Evolutionary conservation across 2,329 filamentous ascomycete genomes (phyloP).

Genomic region (Ophiostoma australiae): DNA sequence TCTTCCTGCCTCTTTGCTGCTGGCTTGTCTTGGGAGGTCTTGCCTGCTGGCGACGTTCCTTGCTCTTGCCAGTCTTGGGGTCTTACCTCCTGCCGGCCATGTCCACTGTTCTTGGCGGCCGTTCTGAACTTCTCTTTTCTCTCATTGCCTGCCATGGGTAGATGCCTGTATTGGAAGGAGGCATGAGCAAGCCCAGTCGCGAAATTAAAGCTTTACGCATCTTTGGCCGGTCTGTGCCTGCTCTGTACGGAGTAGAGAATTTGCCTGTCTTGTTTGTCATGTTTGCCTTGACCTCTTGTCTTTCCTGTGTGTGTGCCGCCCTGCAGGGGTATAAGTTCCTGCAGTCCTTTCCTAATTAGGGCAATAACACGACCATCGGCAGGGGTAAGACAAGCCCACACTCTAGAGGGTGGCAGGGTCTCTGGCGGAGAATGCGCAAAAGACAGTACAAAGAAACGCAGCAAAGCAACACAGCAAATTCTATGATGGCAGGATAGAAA

Average conservation of each 20-base stretch:
- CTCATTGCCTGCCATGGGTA: neutral
- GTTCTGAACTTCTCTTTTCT: neutral
- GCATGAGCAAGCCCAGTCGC: neutral
- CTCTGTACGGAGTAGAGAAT: neutral
- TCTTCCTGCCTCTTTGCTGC: neutral
- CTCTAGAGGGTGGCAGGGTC: neutral
- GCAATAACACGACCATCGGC: conserved; percentile 9
- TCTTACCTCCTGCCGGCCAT: neutral
- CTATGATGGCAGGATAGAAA: neutral
- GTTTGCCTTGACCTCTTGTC: neutral
- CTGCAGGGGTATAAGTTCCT: conserved; percentile 7
- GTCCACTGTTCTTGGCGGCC: neutral
- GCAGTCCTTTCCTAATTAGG: conserved; percentile 4
- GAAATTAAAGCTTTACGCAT: neutral
- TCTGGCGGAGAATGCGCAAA: neutral
- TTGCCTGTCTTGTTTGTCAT: neutral
- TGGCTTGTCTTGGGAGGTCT: neutral
- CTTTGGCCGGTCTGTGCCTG: neutral
- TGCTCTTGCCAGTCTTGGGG: conserved; percentile 1
- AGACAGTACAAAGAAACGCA: neutral
- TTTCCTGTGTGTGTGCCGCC: neutral
- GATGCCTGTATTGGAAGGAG: neutral
- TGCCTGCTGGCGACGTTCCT: neutral
- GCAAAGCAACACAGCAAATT: neutral
- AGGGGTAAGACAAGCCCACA: neutral